phyloP scores from a whole-genome alignment of 2,329 filamentous ascomycete genomes.

The Exophiala oligosperma region DNA sequence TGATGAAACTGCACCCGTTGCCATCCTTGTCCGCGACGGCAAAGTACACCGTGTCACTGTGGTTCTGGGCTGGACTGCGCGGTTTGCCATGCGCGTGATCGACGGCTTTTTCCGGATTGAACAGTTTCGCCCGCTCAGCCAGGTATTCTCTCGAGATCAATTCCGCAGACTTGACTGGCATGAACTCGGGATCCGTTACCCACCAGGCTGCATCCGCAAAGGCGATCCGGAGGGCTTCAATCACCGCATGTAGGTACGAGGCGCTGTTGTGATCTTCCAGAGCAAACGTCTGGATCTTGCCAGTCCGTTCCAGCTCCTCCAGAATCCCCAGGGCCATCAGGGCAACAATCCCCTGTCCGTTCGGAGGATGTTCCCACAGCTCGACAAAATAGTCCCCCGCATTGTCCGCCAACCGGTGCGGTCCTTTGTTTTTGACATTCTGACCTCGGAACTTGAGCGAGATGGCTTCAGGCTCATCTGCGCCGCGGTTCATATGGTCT shows the following conservation, averaged over 20 bases:
- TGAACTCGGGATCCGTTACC: constrained; percentile 63
- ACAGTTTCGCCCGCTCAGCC: constrained; percentile 65
- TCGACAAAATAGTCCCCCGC: constrained; percentile 53
- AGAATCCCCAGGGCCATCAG: constrained; percentile 92
- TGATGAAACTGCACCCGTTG: constrained; percentile 95
- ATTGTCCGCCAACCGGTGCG: constrained; percentile 41
- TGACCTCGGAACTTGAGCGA: constrained; percentile 76
- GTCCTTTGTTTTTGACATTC: constrained; percentile 45
- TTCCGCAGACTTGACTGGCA: constrained; percentile 64
- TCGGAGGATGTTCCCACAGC: constrained; percentile 95
- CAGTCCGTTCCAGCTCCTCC: constrained; percentile 75
- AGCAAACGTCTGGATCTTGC: constrained; percentile 71
- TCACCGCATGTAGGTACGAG: constrained; percentile 78
- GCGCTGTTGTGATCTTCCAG: constrained; percentile 76
- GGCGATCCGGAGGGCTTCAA: constrained; percentile 83
- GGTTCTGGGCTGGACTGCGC: constrained; percentile 73
- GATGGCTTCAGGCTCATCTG: constrained; percentile 81
- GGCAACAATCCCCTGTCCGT: constrained; percentile 93
- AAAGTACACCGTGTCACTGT: constrained; percentile 94
- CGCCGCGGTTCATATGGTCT: constrained; percentile 70
- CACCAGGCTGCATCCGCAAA: constrained; percentile 92
- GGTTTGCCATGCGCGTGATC: constrained; percentile 64
- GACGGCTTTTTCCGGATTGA: constrained; percentile 54
- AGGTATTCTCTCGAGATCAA: constrained; percentile 76
- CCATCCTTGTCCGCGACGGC: constrained; percentile 76